A percentile compares a stretch with the other conserved stretches of the same genome.
Evolutionary conservation across 257 asterid species (phyloP).

Genomic region (Nicotiana knightiana): DNA sequence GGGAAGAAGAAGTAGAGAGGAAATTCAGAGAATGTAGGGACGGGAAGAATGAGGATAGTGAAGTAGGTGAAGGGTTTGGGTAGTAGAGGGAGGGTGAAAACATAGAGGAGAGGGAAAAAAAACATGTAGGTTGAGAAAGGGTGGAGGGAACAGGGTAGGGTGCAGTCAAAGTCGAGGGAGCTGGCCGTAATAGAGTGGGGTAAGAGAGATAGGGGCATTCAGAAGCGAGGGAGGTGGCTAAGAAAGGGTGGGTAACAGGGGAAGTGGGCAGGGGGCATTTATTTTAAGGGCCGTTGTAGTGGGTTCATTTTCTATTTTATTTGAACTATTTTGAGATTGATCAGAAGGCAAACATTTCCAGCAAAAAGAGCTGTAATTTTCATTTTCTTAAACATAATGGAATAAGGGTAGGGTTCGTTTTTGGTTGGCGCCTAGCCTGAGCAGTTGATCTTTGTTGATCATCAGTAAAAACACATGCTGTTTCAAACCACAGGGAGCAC

Average conservation of each 20-base stretch:
- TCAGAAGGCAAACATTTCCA: neutral
- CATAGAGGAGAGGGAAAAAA: neutral
- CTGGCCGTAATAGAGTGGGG: neutral
- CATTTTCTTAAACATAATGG: neutral
- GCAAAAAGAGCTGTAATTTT: neutral
- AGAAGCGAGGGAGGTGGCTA: neutral
- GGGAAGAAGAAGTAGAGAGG: neutral
- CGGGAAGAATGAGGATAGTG: neutral
- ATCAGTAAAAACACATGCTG: neutral
- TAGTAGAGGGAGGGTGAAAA: neutral
- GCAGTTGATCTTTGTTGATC: neutral
- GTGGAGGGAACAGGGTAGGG: neutral
- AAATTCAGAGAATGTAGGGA: neutral
- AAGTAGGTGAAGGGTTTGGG: neutral
- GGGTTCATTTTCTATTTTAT: neutral
- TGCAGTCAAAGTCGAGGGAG: neutral
- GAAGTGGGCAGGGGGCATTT: neutral
- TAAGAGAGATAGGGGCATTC: conserved; percentile 3
- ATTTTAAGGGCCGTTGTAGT: neutral
- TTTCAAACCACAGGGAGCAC: neutral
- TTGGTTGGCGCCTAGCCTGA: neutral
- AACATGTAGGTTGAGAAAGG: neutral
- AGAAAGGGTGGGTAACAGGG: neutral
- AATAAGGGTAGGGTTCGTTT: neutral
- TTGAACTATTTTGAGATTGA: neutral